Evolutionary conservation across 2,329 filamentous ascomycete genomes (phyloP), one percentile per base, ranked within the genome.

Genomic region (Trichoderma pleuroti): DNA sequence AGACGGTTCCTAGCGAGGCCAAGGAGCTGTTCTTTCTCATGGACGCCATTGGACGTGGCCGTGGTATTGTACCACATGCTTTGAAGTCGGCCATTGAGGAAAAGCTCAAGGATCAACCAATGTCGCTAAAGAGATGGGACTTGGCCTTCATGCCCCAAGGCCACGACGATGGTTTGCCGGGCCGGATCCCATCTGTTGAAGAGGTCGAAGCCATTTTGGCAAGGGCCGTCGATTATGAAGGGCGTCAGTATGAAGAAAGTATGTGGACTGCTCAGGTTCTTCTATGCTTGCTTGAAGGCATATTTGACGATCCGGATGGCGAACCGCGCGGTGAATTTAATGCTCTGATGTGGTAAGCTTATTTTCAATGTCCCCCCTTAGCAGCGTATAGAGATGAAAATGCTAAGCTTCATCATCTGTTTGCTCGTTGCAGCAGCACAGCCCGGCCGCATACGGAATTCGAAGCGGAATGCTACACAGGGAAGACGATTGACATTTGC

Each of bases 391-490:
- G 16, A 42, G 18, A 18, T 9, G 18, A 42, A 42, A 42, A 42
- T 42, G 39, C 39, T 42, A n/a, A 42, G 16, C n/a, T 42, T 42
- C 39, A n/a, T 42, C 39, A 42, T 42, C 0, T 42, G 1, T 36
- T 18, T 24, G 11, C 21, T 36, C 42, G 32, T 28, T 70, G 34
- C 26, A 70, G 61, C 11, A 70, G 39, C 11, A 52, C 32, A 18
- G 67, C 70, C 54, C 67, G 61, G 21, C 36, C 61, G 6, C 61
- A 72, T 70, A 32, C 39, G 4, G 67, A 66, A 12, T 72, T 72
- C n/a, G 62, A 34, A 46, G 60, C 70, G 8, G n/a, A n/a, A 52
- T 61, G 24, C 26, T 26, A n/a, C 3, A 56, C 39, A 11, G 28
- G 61, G 7, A 67, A 42, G 61, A 63, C 70, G 61, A 49, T 72